Base-by-base conservation (phyloP, 2,329 filamentous ascomycete species). In the Neofusicoccum parvum region DNA sequence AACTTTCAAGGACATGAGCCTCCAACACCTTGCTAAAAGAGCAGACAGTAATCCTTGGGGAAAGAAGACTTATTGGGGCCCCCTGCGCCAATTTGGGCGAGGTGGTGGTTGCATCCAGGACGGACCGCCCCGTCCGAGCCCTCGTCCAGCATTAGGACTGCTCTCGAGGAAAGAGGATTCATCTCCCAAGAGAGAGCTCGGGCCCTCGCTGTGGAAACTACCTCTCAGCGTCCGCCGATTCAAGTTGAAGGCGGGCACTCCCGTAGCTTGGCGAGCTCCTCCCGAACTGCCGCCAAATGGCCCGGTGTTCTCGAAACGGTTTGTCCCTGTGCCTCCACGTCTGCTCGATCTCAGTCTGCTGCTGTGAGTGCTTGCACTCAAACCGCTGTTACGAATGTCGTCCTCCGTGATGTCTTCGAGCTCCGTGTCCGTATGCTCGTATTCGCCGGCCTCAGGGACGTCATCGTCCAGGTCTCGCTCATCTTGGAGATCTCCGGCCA, bases 371-470 rank as follows among this genome's bases (percentile, higher is more conserved):
- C 56, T 37, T 45, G 39, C 32, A 27, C 45, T 60, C 41, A 60
- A 37, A 15, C 41, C 17, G 43, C 56, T 60, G 36, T 45, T 60
- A 17, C 39, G 51, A 20, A 66, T n/a, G 41, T 64, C 49, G 17
- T 68, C 72, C 69, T 70, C 69, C 34, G 68, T 73, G 53, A 68
- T 70, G 34, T 70, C 71, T 62, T 83, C 81, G 0, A 80, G 69
- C 67, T 85, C 82, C 12, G 83, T 84, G 68, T 85, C 83, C 3
- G 83, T 85, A 68, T 85, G 83, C 70, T 85, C 80, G 68, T 85
- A 85, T 68, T 79, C 81, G 14, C 64, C 83, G 4, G 82, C 82
- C 68, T 85, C 83, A 0, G 82, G 83, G 23, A 85, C 76, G 66
- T 81, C 81, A 62, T 84, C 82, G 69, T 85, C 82, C 14, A 66